Evolutionary conservation across 306 rosid genomes (phyloP).

Genomic region (Herpetospermum pedunculosum): DNA sequence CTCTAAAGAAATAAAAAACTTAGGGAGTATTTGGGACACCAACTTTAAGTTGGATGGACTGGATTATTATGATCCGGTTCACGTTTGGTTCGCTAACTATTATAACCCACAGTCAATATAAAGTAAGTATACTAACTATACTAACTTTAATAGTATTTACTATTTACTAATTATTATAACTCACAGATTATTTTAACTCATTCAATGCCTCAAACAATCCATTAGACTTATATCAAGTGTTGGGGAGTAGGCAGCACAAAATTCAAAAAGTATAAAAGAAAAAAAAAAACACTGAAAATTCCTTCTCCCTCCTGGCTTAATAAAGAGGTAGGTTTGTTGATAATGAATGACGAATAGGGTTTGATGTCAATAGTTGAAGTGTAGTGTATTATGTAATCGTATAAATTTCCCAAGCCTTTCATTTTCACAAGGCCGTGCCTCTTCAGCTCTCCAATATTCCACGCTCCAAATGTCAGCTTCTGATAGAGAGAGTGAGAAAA

Average conservation of each 20-base stretch:
- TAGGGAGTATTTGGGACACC: too few relatives aligned
- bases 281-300: not conserved
- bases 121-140: too few relatives aligned
- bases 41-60: too few relatives aligned
- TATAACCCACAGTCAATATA: too few relatives aligned
- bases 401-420: not conserved
- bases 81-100: too few relatives aligned
- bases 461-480: not conserved
- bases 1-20: too few relatives aligned
- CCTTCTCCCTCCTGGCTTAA: not conserved
- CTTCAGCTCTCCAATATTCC: not conserved
- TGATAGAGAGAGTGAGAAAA: not conserved
- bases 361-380: not conserved
- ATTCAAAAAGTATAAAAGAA: not conserved
- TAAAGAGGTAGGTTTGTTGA: not conserved
- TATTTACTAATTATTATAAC: too few relatives aligned
- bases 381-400: not conserved
- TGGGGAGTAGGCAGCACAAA: not conserved
- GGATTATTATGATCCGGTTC: too few relatives aligned
- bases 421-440: constrained; percentile 3
- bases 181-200: too few relatives aligned
- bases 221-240: not conserved
- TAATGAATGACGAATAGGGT: not conserved
- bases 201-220: too few relatives aligned
- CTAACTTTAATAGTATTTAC: too few relatives aligned